phyloP scores from a whole-genome alignment of 345 rosid genomes.

The Mercurialis annua region DNA sequence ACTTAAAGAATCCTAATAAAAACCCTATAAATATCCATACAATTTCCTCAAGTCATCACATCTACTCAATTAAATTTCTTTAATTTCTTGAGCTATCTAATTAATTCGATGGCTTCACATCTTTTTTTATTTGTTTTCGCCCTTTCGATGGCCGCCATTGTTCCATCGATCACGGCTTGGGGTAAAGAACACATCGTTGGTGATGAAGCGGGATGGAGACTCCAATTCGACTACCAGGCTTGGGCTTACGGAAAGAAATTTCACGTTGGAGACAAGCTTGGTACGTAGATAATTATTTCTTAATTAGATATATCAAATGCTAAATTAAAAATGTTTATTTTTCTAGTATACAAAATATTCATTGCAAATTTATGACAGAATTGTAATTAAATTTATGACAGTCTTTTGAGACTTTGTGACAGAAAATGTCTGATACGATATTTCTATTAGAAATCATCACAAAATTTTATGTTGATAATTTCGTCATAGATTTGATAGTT shows the following conservation, averaged over 20 bases:
- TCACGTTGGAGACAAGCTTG: constrained; percentile 34
- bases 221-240: constrained; percentile 25
- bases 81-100: neutral
- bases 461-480: no score
- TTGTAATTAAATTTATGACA: no score
- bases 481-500: no score
- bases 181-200: constrained; percentile 31
- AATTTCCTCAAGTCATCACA: neutral
- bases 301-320: no score
- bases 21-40: neutral
- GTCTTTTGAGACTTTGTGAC: no score
- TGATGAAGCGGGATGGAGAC: constrained; percentile 35
- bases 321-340: no score
- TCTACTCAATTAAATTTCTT: neutral
- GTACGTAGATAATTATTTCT: constrained; percentile 23
- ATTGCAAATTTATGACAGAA: no score
- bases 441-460: no score
- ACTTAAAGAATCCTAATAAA: neutral
- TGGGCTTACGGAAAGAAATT: constrained; percentile 38
- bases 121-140: constrained; percentile 1
- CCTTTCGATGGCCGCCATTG: constrained; percentile 9
- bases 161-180: constrained; percentile 9
- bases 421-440: no score
- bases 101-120: constrained; percentile 20
- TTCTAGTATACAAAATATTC: no score